Evolutionary conservation across 1,284 basidiomycete genomes (phyloP).

Genomic region (Gymnopus androsaceus): DNA sequence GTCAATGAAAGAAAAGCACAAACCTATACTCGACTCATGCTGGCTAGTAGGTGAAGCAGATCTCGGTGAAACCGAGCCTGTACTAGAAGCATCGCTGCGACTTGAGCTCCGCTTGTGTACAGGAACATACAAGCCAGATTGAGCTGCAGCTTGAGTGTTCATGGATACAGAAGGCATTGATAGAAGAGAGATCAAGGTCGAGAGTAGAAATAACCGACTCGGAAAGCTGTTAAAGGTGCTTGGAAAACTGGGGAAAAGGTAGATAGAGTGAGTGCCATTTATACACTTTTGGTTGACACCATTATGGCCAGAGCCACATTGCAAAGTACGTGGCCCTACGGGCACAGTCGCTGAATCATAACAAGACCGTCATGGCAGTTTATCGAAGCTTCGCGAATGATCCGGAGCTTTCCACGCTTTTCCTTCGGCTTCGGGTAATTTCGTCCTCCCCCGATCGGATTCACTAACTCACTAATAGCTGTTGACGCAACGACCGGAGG

Average conservation of each 20-base stretch:
- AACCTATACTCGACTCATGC: conserved; percentile 11
- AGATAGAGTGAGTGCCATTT: not conserved
- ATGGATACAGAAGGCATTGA: conserved; percentile 16
- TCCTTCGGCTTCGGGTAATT: not conserved
- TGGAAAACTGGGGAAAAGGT: not conserved
- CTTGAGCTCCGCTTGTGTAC: conserved; percentile 29
- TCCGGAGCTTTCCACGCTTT: not conserved
- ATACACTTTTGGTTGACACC: not conserved
- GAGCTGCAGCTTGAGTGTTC: conserved; percentile 13
- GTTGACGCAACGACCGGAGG: too few species aligned
- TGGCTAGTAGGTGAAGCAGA: conserved; percentile 1
- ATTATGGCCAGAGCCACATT: not conserved
- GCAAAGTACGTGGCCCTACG: not conserved
- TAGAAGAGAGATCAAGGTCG: conserved; percentile 9
- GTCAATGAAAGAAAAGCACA: not conserved
- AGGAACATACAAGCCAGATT: conserved; percentile 30
- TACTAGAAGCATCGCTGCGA: not conserved
- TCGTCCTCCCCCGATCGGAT: too few species aligned
- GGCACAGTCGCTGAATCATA: not conserved
- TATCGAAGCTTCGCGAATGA: not conserved
- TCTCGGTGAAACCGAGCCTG: not conserved
- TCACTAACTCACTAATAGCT: too few species aligned
- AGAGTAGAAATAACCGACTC: not conserved
- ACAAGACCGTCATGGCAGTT: not conserved
- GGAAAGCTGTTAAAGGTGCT: not conserved